Evolutionary conservation across 2,329 filamentous ascomycete genomes (phyloP).

Genomic region (Teratosphaeria pseudoeucalypti): DNA sequence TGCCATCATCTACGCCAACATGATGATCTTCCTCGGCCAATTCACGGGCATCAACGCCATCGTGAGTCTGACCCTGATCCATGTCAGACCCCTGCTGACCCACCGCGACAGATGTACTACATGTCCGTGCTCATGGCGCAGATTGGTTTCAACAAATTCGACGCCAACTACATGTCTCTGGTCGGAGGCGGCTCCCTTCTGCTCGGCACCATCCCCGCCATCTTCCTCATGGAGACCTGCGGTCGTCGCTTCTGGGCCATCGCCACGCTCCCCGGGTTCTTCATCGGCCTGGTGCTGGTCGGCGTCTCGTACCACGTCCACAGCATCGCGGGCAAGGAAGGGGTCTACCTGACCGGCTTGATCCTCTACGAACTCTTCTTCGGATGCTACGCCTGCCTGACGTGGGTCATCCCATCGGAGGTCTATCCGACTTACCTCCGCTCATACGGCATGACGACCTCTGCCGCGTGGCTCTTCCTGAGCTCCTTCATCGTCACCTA

Average conservation of each 20-base stretch:
- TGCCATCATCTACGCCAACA: constrained; percentile 56
- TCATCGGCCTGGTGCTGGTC: constrained; percentile 57
- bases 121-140: constrained; percentile 58
- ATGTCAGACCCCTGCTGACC: background rate
- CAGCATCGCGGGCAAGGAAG: constrained; percentile 29
- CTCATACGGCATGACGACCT: constrained; percentile 63
- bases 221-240: constrained; percentile 59
- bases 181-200: constrained; percentile 60
- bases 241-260: constrained; percentile 67
- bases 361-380: constrained; percentile 61
- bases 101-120: constrained; percentile 47
- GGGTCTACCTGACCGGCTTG: constrained; percentile 56
- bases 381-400: constrained; percentile 30
- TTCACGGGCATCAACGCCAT: constrained; percentile 57
- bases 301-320: constrained; percentile 53
- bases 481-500: constrained; percentile 65
- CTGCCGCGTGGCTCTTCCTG: constrained; percentile 58
- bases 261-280: constrained; percentile 61
- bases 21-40: constrained; percentile 61
- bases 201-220: constrained; percentile 35
- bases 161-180: constrained; percentile 63
- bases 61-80: constrained; percentile 22
- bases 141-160: constrained; percentile 53
- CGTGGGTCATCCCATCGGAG: constrained; percentile 44
- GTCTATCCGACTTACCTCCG: constrained; percentile 64